Evolutionary conservation across 148 eudicot species (phyloP).

Genomic region (Drosera capensis): DNA sequence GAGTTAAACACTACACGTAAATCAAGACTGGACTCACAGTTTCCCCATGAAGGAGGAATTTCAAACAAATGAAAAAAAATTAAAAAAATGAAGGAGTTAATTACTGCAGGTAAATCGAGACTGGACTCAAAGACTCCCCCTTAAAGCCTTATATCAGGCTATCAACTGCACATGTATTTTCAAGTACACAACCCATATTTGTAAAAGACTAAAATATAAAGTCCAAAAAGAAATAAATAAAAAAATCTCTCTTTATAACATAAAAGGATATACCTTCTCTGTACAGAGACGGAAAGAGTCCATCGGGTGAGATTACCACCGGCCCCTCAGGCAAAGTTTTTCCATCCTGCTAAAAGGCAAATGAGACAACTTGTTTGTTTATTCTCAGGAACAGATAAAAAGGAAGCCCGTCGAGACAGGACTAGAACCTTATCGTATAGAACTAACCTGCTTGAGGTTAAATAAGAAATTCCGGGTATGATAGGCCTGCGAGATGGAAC

Average conservation of each 20-base stretch:
- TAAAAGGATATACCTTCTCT: constrained; percentile 56
- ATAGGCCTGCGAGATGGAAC: constrained; percentile 87
- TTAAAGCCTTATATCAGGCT: no score
- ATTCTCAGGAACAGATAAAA: constrained; percentile 2
- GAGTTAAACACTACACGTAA: not conserved
- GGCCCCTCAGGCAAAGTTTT: constrained; percentile 93
- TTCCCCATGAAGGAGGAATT: not conserved
- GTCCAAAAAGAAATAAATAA: not conserved
- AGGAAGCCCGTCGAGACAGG: not conserved
- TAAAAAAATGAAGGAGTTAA: no score
- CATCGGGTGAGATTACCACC: constrained; percentile 92
- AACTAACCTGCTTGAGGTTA: constrained; percentile 75
- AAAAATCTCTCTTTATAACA: not conserved
- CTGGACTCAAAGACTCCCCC: no score
- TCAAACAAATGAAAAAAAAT: no score
- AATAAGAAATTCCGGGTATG: constrained; percentile 72
- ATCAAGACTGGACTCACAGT: not conserved
- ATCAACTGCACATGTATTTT: no score
- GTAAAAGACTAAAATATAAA: not conserved
- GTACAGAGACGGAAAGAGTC: constrained; percentile 87
- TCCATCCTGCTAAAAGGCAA: constrained; percentile 47
- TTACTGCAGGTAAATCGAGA: no score
- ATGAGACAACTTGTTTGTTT: constrained; percentile 3
- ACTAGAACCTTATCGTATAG: not conserved
- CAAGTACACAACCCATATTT: no score